Conservation (phyloP, 2,329 filamentous ascomycete genomes). For the Penicillium capsulatum region DNA sequence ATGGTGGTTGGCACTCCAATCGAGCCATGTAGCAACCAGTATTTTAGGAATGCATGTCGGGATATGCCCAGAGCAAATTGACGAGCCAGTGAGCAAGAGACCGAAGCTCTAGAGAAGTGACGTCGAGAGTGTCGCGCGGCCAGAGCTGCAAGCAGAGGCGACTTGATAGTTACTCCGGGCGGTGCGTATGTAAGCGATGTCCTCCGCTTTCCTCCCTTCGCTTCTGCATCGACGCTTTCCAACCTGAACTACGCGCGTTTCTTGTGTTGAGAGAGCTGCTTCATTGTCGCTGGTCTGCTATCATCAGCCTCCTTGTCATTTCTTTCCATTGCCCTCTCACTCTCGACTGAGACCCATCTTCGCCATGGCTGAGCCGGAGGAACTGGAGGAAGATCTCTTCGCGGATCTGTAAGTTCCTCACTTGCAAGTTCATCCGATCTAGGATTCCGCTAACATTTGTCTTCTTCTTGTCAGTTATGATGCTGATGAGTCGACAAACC, state of each 20-base stretch:
- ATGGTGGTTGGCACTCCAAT: conserved; percentile 9
- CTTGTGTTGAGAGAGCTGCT: neutral
- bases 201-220: conserved; percentile 19
- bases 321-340: conserved; percentile 3
- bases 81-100: neutral
- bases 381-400: conserved; percentile 90
- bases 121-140: no score
- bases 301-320: neutral
- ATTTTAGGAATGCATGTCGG: conserved; percentile 11
- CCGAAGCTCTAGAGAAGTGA: no score
- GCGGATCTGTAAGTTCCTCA: conserved; percentile 72
- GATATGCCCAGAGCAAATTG: neutral
- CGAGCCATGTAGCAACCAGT: conserved; percentile 11
- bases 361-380: conserved; percentile 73
- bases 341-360: conserved; percentile 2
- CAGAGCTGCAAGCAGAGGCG: conserved; percentile 6
- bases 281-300: neutral
- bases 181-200: conserved; percentile 19
- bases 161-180: conserved; percentile 4
- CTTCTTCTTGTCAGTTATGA: conserved; percentile 54
- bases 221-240: conserved; percentile 10
- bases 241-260: conserved; percentile 3
- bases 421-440: conserved; percentile 1
- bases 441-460: conserved; percentile 8
- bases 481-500: conserved; percentile 55